Evolutionary conservation across 176 grass and related monocot genomes (phyloP).

Genomic region (Coix lacrymajobi): DNA sequence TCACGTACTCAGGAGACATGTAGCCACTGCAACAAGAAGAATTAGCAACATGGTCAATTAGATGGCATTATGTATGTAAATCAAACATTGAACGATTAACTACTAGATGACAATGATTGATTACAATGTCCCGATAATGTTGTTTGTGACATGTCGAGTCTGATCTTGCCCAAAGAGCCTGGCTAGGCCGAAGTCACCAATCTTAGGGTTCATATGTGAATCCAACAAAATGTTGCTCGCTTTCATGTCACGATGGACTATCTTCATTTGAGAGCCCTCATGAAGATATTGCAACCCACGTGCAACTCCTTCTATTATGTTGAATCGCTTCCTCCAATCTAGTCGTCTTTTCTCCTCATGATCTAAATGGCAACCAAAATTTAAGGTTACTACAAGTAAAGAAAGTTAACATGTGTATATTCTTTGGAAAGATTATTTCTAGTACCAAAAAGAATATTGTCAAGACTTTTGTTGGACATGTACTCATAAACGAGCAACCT

Average conservation of each 20-base stretch:
- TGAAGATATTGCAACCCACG: slow-evolving; percentile 38
- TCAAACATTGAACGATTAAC: background rate
- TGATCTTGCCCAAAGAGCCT: slow-evolving; percentile 34
- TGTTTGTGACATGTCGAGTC: slow-evolving; percentile 12
- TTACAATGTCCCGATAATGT: slow-evolving; percentile 28
- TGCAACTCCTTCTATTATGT: slow-evolving; percentile 38
- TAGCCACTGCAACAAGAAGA: no score
- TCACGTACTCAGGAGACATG: no score
- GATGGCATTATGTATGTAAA: background rate
- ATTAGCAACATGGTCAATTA: background rate
- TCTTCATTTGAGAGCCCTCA: slow-evolving; percentile 32
- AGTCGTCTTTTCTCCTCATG: background rate
- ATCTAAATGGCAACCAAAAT: background rate
- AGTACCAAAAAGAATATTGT: slow-evolving; percentile 28
- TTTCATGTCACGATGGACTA: slow-evolving; percentile 34
- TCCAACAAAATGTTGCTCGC: slow-evolving; percentile 31
- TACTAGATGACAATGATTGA: background rate
- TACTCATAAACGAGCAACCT: slow-evolving; percentile 25
- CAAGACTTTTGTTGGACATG: slow-evolving; percentile 31
- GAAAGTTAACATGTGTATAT: no score
- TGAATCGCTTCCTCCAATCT: slow-evolving; percentile 22
- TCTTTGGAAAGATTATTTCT: background rate
- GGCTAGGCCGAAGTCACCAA: slow-evolving; percentile 33
- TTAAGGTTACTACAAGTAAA: background rate
- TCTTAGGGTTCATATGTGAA: slow-evolving; percentile 19